Evolutionary conservation across 2,329 filamentous ascomycete genomes (phyloP), one percentile per base, ranked within the genome.

Genomic region (Colletotrichum tamarilloi): DNA sequence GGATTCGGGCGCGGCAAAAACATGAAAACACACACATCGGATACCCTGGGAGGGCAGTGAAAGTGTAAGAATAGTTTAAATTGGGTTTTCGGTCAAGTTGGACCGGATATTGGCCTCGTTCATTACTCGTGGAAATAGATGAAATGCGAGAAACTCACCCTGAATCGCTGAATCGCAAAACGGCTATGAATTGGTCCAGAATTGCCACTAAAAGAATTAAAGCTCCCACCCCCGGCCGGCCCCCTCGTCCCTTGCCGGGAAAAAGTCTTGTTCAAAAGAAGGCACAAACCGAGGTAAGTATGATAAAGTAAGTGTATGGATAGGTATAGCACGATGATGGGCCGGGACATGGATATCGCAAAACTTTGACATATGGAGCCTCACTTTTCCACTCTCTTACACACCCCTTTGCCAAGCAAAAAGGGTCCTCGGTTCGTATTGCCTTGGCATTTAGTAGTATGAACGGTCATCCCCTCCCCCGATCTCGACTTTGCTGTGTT

Each of bases 351-450:
- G 60, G 60, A 42, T 52, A 30, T 22, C 22, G 8, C 30, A 28
- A 28, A 46, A 53, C 42, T 62, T 8, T 26, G 60, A 49, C 42
- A 52, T 49, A 62, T 30, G 26, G 26, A 22, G 16, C 28, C 24
- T 30, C 42, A 49, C 16, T n/a, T 49, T n/a, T 5, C 19, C 19
- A n/a, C 19, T n/a, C 42, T n/a, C 19, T 49, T 19, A 49, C 42
- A 49, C 42, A 42, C 16, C 30, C 56, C 22, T 38, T 22, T 6
- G 35, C 42, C 42, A 49, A 58, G 19, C 35, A 42, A 49, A 53
- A 58, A 53, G 66, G 69, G 59, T 70, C 64, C n/a, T 69, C 70
- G 66, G 70, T 46, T 73, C 70, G 70, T 55, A 1, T 59, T 35
- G 42, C 42, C 66, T 69, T 63, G 59, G 59, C 32, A 60, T 59